phyloP scores from a whole-genome alignment of 225 moss, liverwort and hornwort genomes.

The Pseudoscleropodium purum region DNA sequence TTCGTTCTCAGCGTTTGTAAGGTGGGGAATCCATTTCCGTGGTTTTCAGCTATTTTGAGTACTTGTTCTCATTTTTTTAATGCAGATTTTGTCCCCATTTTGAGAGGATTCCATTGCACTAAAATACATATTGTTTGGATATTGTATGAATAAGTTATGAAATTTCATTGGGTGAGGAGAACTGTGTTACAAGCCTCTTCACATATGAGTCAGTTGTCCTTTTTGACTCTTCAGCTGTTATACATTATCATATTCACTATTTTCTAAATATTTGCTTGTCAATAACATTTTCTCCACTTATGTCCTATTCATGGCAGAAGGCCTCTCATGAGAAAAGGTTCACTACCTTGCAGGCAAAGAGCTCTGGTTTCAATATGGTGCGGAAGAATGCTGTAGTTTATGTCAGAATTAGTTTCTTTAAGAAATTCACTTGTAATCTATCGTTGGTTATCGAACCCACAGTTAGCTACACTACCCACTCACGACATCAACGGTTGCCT shows the following conservation, averaged over 20 bases:
- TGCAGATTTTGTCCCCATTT: neutral
- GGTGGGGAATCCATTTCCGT: too few relatives aligned
- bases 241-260: neutral
- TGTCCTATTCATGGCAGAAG: neutral
- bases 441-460: neutral
- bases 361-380: neutral
- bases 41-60: neutral
- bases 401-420: neutral
- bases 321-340: neutral
- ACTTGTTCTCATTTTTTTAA: neutral
- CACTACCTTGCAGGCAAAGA: neutral
- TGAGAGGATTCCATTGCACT: neutral
- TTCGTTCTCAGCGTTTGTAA: neutral
- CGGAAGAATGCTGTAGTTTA: neutral
- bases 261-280: neutral
- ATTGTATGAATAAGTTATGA: neutral
- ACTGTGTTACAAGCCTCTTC: neutral
- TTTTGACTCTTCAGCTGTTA: neutral
- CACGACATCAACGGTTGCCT: constrained; percentile 1
- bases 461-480: neutral
- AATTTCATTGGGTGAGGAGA: neutral
- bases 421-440: neutral
- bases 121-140: neutral
- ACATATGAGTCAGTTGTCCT: neutral
- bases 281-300: neutral